Percentiles rank a stretch among this genome's conserved stretches.
These are phyloP conservation scores for Trichosporon sp. DNA, from an alignment of 1,284 basidiomycete species.

Conservation along the genomic window DNA sequence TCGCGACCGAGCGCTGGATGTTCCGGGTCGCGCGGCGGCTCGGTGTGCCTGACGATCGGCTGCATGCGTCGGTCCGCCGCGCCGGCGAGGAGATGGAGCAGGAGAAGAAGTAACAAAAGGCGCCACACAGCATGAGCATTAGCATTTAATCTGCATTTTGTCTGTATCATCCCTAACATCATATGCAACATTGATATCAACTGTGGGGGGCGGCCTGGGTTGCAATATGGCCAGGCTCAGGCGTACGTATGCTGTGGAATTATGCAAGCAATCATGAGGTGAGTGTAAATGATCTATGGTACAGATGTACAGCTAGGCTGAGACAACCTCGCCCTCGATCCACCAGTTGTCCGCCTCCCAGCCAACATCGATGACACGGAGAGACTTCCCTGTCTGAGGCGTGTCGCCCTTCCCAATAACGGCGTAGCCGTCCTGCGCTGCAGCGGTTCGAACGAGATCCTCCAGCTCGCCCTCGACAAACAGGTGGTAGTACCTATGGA, in stretches of 20 bases:
- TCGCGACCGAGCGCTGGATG: conserved; percentile 23
- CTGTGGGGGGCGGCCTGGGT: too few species aligned
- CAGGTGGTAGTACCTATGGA: conserved; percentile 90
- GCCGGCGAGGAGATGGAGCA: not conserved
- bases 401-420: conserved; percentile 18
- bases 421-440: conserved; percentile 56
- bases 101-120: not conserved
- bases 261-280: not conserved
- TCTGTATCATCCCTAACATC: not conserved
- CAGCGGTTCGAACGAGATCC: conserved; percentile 61
- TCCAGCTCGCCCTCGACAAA: conserved; percentile 73
- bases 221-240: too few species aligned
- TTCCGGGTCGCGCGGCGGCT: not conserved
- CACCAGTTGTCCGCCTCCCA: conserved; percentile 64
- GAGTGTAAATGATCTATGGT: not conserved
- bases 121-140: not conserved
- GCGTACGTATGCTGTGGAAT: not conserved
- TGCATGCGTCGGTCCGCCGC: not conserved
- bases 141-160: conserved; percentile 1
- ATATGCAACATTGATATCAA: not conserved
- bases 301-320: not conserved
- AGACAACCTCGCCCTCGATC: conserved; percentile 46
- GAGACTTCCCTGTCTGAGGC: conserved; percentile 50
- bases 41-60: not conserved
- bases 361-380: conserved; percentile 64